Evolutionary conservation across 1,284 basidiomycete species (phyloP), one percentile per base, ranked within the genome.

Genomic region (Neonothopanus nambi): DNA sequence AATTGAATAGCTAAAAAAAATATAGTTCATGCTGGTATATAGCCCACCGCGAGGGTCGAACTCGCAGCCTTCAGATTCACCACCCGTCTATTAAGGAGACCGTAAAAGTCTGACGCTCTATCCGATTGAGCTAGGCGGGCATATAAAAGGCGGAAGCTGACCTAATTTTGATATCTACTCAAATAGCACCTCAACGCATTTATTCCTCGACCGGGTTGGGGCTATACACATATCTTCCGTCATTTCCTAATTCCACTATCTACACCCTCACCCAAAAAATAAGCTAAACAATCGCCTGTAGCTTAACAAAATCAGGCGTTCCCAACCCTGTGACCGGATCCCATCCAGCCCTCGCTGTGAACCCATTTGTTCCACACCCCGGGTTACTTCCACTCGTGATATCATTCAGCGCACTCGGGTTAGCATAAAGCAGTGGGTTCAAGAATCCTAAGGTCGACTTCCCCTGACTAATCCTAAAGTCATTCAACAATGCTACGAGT

Each of bases 31-130:
- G 2, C 7, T 5, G 2, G 21, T n/a, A 9, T 6, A 23, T 85
- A 89, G 87, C 85, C 87, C 87, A 89, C 86, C 86, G 87, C 85
- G 87, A 88, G 87, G 86, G 86, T 90, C 87, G 87, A 90, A 90
- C 87, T 88, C 85, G 85, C 87, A 90, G 85, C 87, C 87, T 89
- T 90, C 87, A 87, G 84, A 87, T 85, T 23, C 17, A 20, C 18
- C 8, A 17, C 35, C 13, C 18, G n/a, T 4, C 33, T 21, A 18
- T 17, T 18, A 37, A 1, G 12, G 2, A 30, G 30, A 24, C 40
- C 40, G 24, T 54, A 54, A 54, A 54, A 88, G 86, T 86, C 85
- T 86, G 86, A 87, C 82, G 85, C 86, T 88, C 86, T 89, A 85
- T 83, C 85, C 85, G 82, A 89, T 87, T 87, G 85, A 88, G 85